Conservation (phyloP, 495 filamentous ascomycete species). For the Mycothermus thermophilus region DNA sequence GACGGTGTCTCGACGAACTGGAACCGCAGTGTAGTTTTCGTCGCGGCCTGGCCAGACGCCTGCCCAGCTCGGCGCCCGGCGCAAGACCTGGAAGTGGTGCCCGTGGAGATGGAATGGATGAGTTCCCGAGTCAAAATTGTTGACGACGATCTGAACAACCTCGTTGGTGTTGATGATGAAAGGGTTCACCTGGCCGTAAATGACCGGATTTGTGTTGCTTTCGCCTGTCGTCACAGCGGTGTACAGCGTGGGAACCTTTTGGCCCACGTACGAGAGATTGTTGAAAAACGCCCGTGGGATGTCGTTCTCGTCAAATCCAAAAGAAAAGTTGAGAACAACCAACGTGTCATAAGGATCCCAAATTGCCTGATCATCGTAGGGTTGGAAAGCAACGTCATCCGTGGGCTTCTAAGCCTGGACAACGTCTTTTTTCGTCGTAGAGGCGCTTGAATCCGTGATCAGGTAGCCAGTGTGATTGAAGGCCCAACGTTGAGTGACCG, state of each 20-base stretch:
- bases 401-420: conserved; percentile 43
- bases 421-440: conserved; percentile 32
- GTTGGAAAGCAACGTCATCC: conserved; percentile 50
- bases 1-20: conserved; percentile 41
- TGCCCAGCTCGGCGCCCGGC: conserved; percentile 28
- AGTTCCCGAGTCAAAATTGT: conserved; percentile 56
- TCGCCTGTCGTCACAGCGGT: conserved; percentile 51
- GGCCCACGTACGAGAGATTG: conserved; percentile 53
- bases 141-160: conserved; percentile 64
- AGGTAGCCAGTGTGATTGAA: conserved; percentile 44
- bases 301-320: conserved; percentile 46
- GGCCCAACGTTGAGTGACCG: conserved; percentile 15
- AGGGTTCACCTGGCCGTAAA: conserved; percentile 68
- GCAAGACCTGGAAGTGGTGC: conserved; percentile 64
- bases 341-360: conserved; percentile 36
- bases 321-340: conserved; percentile 44
- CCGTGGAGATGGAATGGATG: conserved; percentile 50
- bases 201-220: conserved; percentile 41
- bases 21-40: conserved; percentile 29
- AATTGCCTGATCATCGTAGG: conserved; percentile 38
- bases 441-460: conserved; percentile 44
- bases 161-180: conserved; percentile 50
- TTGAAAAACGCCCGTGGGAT: conserved; percentile 67
- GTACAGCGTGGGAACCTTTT: conserved; percentile 70
- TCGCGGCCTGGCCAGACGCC: conserved; percentile 29